Percentiles rank a stretch among this genome's conserved stretches.
Conservation (phyloP, 352 stramenopile species). For the Thalassiosira hispida region DNA sequence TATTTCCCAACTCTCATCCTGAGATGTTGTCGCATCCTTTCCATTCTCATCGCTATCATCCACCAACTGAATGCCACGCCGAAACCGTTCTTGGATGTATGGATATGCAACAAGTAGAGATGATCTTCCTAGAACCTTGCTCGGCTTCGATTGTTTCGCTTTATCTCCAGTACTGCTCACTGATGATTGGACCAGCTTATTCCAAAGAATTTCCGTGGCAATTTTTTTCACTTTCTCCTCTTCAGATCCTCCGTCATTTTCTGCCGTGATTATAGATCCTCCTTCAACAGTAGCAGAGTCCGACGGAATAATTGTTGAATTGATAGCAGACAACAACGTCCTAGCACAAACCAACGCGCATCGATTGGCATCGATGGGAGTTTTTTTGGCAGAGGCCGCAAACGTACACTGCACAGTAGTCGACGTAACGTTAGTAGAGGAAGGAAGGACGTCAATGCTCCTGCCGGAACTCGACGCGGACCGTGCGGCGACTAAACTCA, state of each 20-base stretch:
- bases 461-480: slow-evolving; percentile 26
- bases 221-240: slow-evolving; percentile 12
- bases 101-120: slow-evolving; percentile 50
- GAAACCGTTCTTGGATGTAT: slow-evolving; percentile 44
- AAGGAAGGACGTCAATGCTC: slow-evolving; percentile 29
- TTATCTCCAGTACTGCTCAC: neutral
- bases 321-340: slow-evolving; percentile 35
- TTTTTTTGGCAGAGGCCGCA: neutral
- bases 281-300: neutral
- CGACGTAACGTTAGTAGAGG: neutral
- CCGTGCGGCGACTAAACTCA: slow-evolving; percentile 42
- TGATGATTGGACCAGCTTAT: slow-evolving; percentile 25
- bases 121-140: slow-evolving; percentile 46
- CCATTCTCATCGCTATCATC: neutral
- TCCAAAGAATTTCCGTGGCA: slow-evolving; percentile 47
- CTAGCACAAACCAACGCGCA: slow-evolving; percentile 30
- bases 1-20: too few relatives aligned
- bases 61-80: slow-evolving; percentile 19
- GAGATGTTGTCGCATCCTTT: too few relatives aligned
- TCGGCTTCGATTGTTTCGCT: slow-evolving; percentile 37
- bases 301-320: slow-evolving; percentile 37
- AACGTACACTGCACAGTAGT: slow-evolving; percentile 19
- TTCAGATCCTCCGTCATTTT: neutral
- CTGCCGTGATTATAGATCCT: too few relatives aligned
- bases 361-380: slow-evolving; percentile 21